Conservation (phyloP, 1,139 yeast species). For the Zygosaccharomyces pseudobailii region DNA sequence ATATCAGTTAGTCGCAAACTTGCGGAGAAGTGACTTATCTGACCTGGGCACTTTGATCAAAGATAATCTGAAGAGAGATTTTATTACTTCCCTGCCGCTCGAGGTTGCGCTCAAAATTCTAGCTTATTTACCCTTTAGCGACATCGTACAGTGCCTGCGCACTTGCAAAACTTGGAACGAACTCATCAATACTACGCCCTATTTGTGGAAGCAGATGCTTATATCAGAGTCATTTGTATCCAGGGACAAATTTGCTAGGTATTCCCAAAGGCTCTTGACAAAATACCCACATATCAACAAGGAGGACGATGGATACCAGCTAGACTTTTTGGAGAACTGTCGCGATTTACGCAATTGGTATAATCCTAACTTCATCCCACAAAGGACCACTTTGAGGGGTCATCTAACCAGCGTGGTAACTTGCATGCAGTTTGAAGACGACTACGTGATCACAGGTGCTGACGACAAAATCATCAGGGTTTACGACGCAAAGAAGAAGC, state of each 20-base stretch:
- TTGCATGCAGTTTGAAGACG: constrained; percentile 89
- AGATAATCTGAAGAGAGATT: constrained; percentile 64
- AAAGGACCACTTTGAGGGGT: constrained; percentile 64
- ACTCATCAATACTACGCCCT: constrained; percentile 53
- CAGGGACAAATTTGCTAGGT: constrained; percentile 25
- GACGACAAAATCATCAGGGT: constrained; percentile 82
- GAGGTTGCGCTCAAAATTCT: constrained; percentile 75
- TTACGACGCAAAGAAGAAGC: constrained; percentile 73
- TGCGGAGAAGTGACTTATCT: constrained; percentile 66
- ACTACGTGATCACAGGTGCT: constrained; percentile 86
- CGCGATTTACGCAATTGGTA: constrained; percentile 78
- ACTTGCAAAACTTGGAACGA: constrained; percentile 71
- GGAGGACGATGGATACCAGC: constrained; percentile 31
- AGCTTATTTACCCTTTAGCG: constrained; percentile 55
- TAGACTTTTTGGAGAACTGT: constrained; percentile 44
- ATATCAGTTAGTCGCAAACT: constrained; percentile 59
- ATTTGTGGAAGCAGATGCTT: constrained; percentile 55
- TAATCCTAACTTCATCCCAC: constrained; percentile 67
- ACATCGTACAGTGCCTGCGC: constrained; percentile 56
- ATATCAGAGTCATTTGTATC: constrained; percentile 50
- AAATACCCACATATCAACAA: constrained; percentile 19
- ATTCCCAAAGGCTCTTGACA: constrained; percentile 13
- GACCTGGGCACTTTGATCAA: constrained; percentile 57
- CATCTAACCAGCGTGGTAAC: constrained; percentile 84
- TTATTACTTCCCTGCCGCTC: constrained; percentile 63